Evolutionary conservation across 23 red algal species (phyloP), one percentile per base, ranked within the genome.

Genomic region (Agarophyton chilense): DNA sequence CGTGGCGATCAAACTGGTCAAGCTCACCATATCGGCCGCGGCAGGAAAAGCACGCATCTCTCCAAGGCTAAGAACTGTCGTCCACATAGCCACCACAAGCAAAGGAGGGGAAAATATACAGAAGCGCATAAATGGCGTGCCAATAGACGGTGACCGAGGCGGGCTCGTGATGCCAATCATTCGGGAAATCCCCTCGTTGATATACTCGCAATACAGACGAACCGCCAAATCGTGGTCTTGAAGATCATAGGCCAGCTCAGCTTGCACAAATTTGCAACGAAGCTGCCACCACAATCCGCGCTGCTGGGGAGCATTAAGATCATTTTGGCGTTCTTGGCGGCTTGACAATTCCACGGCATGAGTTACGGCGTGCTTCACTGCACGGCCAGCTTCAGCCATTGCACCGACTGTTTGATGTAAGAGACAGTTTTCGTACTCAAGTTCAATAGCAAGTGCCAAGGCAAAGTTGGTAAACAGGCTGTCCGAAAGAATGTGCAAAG

Each of bases 221-320:
- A 89, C 71, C 8, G 85, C 70, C 17, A 49, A 42, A 43, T 89
- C 85, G 13, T 74, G 53, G 41, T 89, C 67, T 44, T 77, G 47
- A 38, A 77, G 52, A 50, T 89, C 85, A 45, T 58, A 77, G 7
- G 85, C 67, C 14, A 89, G 33, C 45, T 89, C 85, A 12, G 85
- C 85, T 71, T 62, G 53, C 14, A 89, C 51, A 77, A 78, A 89
- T 45, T 89, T 89, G 54, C 85, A 89, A 49, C 72, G 44, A 45
- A 89, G 67, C 38, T 89, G 85, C 85, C 85, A 89, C 85, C 85
- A 89, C 40, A 78, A 46, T 38, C 49, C 72, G 22, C 85, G 85
- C 33, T 89, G 85, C 29, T 77, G 73, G 10, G 85, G 71, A 19
- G 51, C 85, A 47, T 32, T 55, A 17, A 89, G 31, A 46, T 77